Conservation (phyloP, 805 yeast species). For the Candida ponderosae region DNA sequence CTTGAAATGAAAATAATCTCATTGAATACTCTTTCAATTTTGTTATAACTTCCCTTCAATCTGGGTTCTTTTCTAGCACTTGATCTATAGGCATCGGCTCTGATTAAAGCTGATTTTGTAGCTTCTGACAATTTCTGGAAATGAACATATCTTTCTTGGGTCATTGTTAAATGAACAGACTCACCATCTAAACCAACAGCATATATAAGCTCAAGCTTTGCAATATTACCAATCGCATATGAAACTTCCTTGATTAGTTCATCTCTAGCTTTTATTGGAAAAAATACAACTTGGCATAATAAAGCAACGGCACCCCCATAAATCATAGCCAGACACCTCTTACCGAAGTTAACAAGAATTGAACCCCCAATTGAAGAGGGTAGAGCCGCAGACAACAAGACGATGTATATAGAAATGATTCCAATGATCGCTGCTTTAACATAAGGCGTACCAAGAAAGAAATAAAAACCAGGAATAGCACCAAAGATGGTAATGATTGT, state of each 20-base stretch:
- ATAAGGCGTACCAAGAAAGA: constrained; percentile 36
- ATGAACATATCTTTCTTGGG: constrained; percentile 23
- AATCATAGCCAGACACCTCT: constrained; percentile 41
- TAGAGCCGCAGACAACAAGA: constrained; percentile 33
- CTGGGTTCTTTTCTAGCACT: constrained; percentile 39
- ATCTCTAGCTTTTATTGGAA: constrained; percentile 41
- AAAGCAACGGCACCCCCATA: constrained; percentile 43
- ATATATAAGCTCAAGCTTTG: constrained; percentile 28
- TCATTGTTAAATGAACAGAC: constrained; percentile 16
- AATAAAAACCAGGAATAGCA: constrained; percentile 38
- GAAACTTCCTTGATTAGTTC: constrained; percentile 35
- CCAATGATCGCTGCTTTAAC: constrained; percentile 44
- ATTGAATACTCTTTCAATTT: constrained; percentile 28
- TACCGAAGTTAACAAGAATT: constrained; percentile 36
- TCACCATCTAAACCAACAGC: constrained; percentile 33
- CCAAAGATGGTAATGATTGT: constrained; percentile 34
- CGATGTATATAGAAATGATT: constrained; percentile 38
- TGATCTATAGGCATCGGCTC: constrained; percentile 33
- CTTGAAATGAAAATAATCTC: constrained; percentile 38
- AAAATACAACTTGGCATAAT: constrained; percentile 34
- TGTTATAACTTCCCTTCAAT: constrained; percentile 36
- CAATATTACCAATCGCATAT: constrained; percentile 29
- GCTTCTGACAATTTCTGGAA: constrained; percentile 25
- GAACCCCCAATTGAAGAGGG: constrained; percentile 32
- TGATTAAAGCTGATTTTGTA: constrained; percentile 28